Conservation (phyloP, 768 basidiomycete genomes). For the Fomitopsis serialis region DNA sequence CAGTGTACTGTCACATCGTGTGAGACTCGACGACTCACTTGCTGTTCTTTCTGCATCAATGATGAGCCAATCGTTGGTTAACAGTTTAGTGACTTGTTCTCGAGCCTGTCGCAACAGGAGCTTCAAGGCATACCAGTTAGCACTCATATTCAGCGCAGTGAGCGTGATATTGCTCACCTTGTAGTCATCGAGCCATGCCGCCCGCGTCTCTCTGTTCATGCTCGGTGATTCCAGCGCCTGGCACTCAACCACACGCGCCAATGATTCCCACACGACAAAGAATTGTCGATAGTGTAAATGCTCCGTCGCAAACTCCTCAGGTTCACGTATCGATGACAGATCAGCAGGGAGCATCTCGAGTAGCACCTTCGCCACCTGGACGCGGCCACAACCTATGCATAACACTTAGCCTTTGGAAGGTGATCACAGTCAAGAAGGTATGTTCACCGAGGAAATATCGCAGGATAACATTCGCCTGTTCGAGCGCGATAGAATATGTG, state of each 20-base stretch:
- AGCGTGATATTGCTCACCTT: constrained; percentile 33
- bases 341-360: constrained; percentile 59
- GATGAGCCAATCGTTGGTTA: constrained; percentile 76
- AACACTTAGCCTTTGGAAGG: not conserved
- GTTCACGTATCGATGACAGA: constrained; percentile 54
- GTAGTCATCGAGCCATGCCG: constrained; percentile 62
- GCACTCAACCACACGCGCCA: constrained; percentile 57
- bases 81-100: constrained; percentile 60
- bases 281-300: constrained; percentile 79
- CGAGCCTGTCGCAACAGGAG: constrained; percentile 57
- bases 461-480: constrained; percentile 83
- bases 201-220: constrained; percentile 53
- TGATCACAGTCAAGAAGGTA: not conserved
- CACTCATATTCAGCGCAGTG: not conserved
- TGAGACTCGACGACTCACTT: constrained; percentile 27
- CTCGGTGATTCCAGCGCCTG: constrained; percentile 51
- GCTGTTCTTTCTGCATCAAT: constrained; percentile 41
- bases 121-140: constrained; percentile 25
- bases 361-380: constrained; percentile 58
- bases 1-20: not conserved
- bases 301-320: constrained; percentile 68
- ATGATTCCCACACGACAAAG: constrained; percentile 66
- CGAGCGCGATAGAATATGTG: constrained; percentile 74
- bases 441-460: constrained; percentile 83
- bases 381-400: constrained; percentile 67